Evolutionary conservation across 2,329 filamentous ascomycete genomes (phyloP).

Genomic region (Trichoderma semiorbis): DNA sequence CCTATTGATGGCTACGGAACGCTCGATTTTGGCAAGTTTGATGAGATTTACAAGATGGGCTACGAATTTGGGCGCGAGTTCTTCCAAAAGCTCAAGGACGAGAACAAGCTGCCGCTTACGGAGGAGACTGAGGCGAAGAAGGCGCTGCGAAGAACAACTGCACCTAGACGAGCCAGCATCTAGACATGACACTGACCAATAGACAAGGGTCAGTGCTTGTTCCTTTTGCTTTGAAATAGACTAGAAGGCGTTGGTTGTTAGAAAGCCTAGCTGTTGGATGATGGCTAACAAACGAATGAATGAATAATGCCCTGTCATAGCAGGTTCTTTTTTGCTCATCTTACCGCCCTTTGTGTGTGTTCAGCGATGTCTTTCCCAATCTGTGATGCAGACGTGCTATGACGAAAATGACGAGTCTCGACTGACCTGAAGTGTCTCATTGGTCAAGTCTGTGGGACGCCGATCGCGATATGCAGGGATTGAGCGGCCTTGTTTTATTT

Average conservation of each 20-base stretch:
- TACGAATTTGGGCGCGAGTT: slow-evolving; percentile 83
- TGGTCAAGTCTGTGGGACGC: neutral
- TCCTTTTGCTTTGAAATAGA: neutral
- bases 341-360: neutral
- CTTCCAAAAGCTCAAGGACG: slow-evolving; percentile 69
- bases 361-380: neutral
- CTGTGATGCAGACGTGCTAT: neutral
- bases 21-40: slow-evolving; percentile 94
- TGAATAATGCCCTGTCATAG: neutral
- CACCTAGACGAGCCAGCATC: slow-evolving; percentile 74
- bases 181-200: slow-evolving; percentile 33
- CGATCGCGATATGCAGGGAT: slow-evolving; percentile 18
- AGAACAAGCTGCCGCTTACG: slow-evolving; percentile 68
- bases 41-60: slow-evolving; percentile 90
- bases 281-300: neutral
- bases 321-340: neutral
- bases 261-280: neutral
- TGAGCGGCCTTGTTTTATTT: neutral
- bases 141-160: slow-evolving; percentile 73
- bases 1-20: slow-evolving; percentile 93
- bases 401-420: slow-evolving; percentile 9
- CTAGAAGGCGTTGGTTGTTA: neutral
- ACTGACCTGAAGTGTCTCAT: neutral
- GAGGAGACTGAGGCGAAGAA: slow-evolving; percentile 76
- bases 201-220: neutral